phyloP scores from a whole-genome alignment of 371 early-diverging fungal species.

The Thermomucor indicae-seudaticae region DNA sequence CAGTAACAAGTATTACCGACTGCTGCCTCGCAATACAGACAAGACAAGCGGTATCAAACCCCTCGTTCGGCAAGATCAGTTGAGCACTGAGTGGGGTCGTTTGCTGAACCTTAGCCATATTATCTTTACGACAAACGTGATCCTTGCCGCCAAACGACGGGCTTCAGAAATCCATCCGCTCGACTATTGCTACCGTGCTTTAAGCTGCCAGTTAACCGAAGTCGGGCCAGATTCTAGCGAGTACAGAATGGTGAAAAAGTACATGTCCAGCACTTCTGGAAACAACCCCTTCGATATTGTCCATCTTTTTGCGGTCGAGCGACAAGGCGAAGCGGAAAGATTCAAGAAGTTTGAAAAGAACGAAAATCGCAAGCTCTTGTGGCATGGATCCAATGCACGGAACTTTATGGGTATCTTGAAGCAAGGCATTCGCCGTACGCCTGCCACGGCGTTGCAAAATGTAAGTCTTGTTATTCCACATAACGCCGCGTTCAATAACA shows the following conservation, averaged over 20 bases:
- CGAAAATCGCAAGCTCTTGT: constrained; percentile 37
- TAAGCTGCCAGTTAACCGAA: constrained; percentile 31
- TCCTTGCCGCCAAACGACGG: constrained; percentile 49
- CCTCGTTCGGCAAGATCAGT: constrained; percentile 5
- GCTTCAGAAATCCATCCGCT: constrained; percentile 34
- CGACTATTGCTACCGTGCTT: constrained; percentile 46
- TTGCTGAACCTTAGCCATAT: constrained; percentile 39
- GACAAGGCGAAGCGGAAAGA: constrained; percentile 21
- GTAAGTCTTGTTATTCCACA: no score
- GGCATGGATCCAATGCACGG: constrained; percentile 47
- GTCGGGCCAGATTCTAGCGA: constrained; percentile 5
- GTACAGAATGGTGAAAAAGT: constrained; percentile 29
- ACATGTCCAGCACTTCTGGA: constrained; percentile 32
- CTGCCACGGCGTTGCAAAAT: constrained; percentile 14
- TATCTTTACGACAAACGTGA: constrained; percentile 44
- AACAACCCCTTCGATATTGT: constrained; percentile 28
- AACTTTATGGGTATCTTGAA: constrained; percentile 45
- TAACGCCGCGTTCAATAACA: no score
- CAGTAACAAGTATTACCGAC: constrained; percentile 33
- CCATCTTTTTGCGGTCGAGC: constrained; percentile 28
- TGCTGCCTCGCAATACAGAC: constrained; percentile 25
- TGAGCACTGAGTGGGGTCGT: constrained; percentile 25
- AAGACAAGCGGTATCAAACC: constrained; percentile 18
- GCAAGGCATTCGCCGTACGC: constrained; percentile 39
- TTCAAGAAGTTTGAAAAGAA: constrained; percentile 20